Percentiles rank a stretch among this genome's conserved stretches.
Conservation (phyloP, 2,329 filamentous ascomycete genomes). For the Corinectria fuckeliana region DNA sequence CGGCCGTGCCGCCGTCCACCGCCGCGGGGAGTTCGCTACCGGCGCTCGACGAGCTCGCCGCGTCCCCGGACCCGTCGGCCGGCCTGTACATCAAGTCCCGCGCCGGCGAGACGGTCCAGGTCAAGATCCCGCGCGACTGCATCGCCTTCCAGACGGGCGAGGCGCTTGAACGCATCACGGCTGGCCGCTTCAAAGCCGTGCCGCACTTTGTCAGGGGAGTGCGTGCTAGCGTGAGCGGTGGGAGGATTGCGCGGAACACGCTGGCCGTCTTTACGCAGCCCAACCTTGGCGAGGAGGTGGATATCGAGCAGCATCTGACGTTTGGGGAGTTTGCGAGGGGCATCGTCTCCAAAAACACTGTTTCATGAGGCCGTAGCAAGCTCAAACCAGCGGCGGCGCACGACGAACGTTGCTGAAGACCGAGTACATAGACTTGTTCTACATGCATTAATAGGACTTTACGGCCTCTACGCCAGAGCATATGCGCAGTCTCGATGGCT, state of each 20-base stretch:
- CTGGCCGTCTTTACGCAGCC: slow-evolving; percentile 97
- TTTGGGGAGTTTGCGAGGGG: slow-evolving; percentile 79
- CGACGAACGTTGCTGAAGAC: neutral
- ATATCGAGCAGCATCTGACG: slow-evolving; percentile 68
- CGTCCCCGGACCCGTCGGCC: slow-evolving; percentile 81
- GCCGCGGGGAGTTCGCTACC: slow-evolving; percentile 43
- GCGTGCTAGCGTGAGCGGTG: slow-evolving; percentile 57
- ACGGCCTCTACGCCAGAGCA: no score
- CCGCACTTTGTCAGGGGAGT: slow-evolving; percentile 93
- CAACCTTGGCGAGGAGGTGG: slow-evolving; percentile 82
- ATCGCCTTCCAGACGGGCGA: slow-evolving; percentile 97
- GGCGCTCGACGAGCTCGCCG: slow-evolving; percentile 71
- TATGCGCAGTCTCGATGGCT: no score
- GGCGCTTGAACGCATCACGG: slow-evolving; percentile 87
- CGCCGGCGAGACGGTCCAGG: slow-evolving; percentile 82
- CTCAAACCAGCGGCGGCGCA: neutral
- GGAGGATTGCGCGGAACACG: slow-evolving; percentile 78
- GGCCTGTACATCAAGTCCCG: slow-evolving; percentile 95
- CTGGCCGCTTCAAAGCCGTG: slow-evolving; percentile 90
- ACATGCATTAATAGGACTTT: no score
- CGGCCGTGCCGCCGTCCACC: slow-evolving; percentile 41
- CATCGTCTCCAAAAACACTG: slow-evolving; percentile 66
- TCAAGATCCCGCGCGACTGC: slow-evolving; percentile 88
- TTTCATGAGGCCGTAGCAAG: slow-evolving; percentile 41
- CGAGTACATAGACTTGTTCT: no score